phyloP scores from a whole-genome alignment of 768 basidiomycete genomes.

The Lentinula boryana region DNA sequence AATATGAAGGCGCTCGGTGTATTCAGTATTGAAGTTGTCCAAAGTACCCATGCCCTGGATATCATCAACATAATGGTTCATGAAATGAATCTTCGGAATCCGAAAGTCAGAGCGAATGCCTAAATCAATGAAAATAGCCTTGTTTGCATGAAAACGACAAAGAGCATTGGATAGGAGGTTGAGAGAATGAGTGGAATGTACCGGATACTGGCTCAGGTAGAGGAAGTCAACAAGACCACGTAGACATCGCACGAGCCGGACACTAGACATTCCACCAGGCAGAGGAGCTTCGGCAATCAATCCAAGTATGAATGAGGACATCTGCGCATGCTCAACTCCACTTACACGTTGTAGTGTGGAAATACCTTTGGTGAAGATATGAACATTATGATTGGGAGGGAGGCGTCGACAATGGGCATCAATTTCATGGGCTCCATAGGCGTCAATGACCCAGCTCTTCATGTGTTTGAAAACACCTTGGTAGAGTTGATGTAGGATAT shows the following conservation, averaged over 20 bases:
- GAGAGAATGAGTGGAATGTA: too few species aligned
- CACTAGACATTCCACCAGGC: neutral
- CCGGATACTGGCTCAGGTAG: too few species aligned
- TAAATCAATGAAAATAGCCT: too few species aligned
- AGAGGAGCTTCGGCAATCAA: constrained; percentile 15
- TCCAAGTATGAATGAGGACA: constrained; percentile 16
- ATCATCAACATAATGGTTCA: too few species aligned
- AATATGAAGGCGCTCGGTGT: constrained; percentile 18
- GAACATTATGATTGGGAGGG: constrained; percentile 21
- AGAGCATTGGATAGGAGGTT: too few species aligned
- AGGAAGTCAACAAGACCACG: constrained; percentile 25
- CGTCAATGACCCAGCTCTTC: constrained; percentile 14
- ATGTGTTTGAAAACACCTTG: constrained; percentile 22
- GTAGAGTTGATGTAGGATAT: constrained; percentile 20
- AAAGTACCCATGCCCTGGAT: constrained; percentile 10
- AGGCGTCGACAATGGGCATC: constrained; percentile 20
- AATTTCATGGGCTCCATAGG: constrained; percentile 16
- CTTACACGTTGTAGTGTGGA: constrained; percentile 16
- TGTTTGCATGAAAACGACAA: too few species aligned
- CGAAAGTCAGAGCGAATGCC: too few species aligned
- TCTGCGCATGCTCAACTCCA: constrained; percentile 9
- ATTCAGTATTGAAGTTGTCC: constrained; percentile 21
- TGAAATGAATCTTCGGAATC: too few species aligned
- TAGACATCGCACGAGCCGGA: constrained; percentile 8
- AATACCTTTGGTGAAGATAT: constrained; percentile 7